Conservation (phyloP, 352 stramenopile genomes). For the Globisporangium lucens region DNA sequence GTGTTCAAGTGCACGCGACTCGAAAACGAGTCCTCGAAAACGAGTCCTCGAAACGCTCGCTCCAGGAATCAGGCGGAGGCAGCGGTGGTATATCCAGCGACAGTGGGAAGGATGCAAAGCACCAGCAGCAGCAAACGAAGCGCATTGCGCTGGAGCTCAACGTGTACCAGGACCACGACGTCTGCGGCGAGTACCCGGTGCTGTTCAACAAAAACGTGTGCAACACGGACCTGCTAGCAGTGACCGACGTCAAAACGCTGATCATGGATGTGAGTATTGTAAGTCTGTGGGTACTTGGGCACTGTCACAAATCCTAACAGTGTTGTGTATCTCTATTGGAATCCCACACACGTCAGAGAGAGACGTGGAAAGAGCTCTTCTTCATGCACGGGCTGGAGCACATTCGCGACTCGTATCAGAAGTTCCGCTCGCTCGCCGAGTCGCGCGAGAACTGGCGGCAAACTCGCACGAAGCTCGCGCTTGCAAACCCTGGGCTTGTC, state of each 20-base stretch:
- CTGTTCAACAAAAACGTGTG: constrained; percentile 57
- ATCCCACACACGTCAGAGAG: constrained; percentile 13
- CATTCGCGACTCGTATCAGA: constrained; percentile 49
- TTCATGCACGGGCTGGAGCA: constrained; percentile 72
- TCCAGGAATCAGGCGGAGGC: constrained; percentile 21
- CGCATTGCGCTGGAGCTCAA: constrained; percentile 68
- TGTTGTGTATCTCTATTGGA: neutral
- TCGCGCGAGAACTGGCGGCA: constrained; percentile 75
- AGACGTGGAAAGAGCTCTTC: constrained; percentile 80
- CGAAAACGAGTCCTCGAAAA: constrained; percentile 31
- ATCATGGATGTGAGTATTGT: constrained; percentile 64
- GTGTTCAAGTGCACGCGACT: constrained; percentile 47
- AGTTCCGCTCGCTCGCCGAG: constrained; percentile 58
- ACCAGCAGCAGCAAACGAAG: constrained; percentile 31
- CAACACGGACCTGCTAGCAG: constrained; percentile 55
- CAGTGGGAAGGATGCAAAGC: constrained; percentile 24
- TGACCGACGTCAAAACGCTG: constrained; percentile 79
- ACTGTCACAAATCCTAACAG: neutral
- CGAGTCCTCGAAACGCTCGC: constrained; percentile 24
- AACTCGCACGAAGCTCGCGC: constrained; percentile 65
- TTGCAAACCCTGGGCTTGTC: constrained; percentile 63
- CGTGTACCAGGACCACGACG: constrained; percentile 78
- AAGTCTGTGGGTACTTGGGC: neutral
- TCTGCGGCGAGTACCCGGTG: constrained; percentile 68
- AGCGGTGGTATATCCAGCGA: constrained; percentile 6